A percentile compares a stretch with the other conserved stretches of the same genome.
Evolutionary conservation across 1,284 basidiomycete genomes (phyloP).

Genomic region (Heimioporus punctisporus): DNA sequence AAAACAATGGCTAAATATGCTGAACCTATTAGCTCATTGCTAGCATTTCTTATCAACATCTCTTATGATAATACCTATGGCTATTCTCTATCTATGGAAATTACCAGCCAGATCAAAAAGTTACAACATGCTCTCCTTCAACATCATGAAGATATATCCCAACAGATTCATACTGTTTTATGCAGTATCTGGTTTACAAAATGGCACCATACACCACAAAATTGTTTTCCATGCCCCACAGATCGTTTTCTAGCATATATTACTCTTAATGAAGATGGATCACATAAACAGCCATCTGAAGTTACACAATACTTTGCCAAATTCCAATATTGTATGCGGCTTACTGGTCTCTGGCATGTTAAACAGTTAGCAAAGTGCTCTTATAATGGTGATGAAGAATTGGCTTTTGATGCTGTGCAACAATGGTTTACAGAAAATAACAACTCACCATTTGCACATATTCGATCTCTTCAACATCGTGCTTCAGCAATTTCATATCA

Average conservation of each 20-base stretch:
- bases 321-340: background rate
- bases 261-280: background rate
- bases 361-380: background rate
- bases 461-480: background rate
- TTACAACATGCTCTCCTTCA: too few relatives aligned
- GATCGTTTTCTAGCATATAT: background rate
- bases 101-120: background rate
- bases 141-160: background rate
- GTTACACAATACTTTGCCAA: background rate
- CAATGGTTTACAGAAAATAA: conserved; percentile 5
- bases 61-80: too few relatives aligned
- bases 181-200: background rate
- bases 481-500: background rate
- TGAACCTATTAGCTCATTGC: too few relatives aligned
- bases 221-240: background rate
- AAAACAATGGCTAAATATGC: background rate
- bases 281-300: too few relatives aligned
- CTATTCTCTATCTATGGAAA: background rate
- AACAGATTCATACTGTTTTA: background rate
- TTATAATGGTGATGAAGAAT: background rate
- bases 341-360: background rate
- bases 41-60: too few relatives aligned
- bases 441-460: background rate
- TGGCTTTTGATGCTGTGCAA: too few relatives aligned
- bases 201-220: background rate